Evolutionary conservation across 441 rosid species (phyloP).

Genomic region (Bocquillonia castaneifolia): DNA sequence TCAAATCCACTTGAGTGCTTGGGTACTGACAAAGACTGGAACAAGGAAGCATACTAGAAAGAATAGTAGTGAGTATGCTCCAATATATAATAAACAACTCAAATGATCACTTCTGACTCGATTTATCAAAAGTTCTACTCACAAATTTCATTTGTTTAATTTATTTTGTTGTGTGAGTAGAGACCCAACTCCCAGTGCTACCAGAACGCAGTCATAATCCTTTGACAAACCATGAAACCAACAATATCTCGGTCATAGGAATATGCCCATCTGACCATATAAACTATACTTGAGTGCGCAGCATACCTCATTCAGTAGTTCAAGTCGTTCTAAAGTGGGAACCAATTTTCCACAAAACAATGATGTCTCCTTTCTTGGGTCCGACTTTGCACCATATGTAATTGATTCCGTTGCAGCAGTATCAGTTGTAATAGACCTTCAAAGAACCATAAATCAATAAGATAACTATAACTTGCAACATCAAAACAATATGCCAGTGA

Average conservation of each 20-base stretch:
- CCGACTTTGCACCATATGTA: slow-evolving; percentile 41
- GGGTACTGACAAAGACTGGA: too few relatives aligned
- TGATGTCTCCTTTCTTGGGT: slow-evolving; percentile 40
- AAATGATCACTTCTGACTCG: not conserved
- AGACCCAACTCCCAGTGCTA: too few relatives aligned
- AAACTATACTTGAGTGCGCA: slow-evolving; percentile 13
- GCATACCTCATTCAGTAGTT: slow-evolving; percentile 71
- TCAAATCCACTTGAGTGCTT: not conserved
- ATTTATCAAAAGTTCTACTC: not conserved
- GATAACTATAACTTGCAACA: not conserved
- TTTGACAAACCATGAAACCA: not conserved
- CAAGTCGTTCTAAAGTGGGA: slow-evolving; percentile 74
- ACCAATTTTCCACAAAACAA: slow-evolving; percentile 53
- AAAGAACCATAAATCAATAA: slow-evolving; percentile 7
- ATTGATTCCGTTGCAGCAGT: slow-evolving; percentile 28
- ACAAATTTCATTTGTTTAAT: not conserved
- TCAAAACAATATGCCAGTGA: not conserved
- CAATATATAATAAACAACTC: not conserved
- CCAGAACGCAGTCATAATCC: not conserved
- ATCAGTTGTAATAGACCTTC: slow-evolving; percentile 45
- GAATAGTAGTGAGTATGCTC: not conserved
- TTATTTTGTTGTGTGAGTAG: not conserved
- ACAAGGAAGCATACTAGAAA: too few relatives aligned
- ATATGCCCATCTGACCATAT: not conserved
- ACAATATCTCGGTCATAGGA: not conserved